Evolutionary conservation across 352 stramenopile species (phyloP), one percentile per base, ranked within the genome.

Genomic region (Phytophthora pinifolia): DNA sequence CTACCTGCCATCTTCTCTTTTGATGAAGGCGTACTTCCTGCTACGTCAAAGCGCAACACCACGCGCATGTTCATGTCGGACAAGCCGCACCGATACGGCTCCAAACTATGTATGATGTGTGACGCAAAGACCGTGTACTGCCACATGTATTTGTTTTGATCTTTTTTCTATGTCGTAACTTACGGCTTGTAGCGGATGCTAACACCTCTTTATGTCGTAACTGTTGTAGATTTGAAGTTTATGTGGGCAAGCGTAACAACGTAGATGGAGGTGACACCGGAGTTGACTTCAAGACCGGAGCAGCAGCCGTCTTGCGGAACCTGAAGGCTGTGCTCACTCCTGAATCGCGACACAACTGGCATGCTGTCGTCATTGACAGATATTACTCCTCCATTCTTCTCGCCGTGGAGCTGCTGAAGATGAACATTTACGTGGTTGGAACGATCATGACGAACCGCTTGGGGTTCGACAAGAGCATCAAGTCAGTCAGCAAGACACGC

Each of bases 61-160:
- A 72, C 56, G 1, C 43, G 57, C 2, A 63, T 68, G 53, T 76
- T 68, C 18, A 72, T 68, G 46, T 56, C 61, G 1, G 67, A 73
- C 50, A 76, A 70, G 34, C 63, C 67, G 14, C 58, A 70, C 18
- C 51, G 54, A 0, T 76, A 68, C 30, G 63, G 55, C 0, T 57
- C 59, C 4, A 69, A 71, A 47, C n/a, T 70, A 25, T 75, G 65
- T 46, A 75, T 75, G 62, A 50, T 46, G 20, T 69, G 67, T 29
- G 57, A 67, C 44, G 37, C 54, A 9, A 38, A 15, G 18, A 52
- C 48, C 0, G 37, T 43, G 13, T 59, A 65, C 13, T 59, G 57
- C 36, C 46, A 60, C 20, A 36, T 43, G 44, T 65, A 51, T 25
- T 1, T 25, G 1, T 25, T 25, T 25, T 25, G 1, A 1, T 25